Conservation (phyloP, 2,329 filamentous ascomycete genomes). For the Colletotrichum zoysiae region DNA sequence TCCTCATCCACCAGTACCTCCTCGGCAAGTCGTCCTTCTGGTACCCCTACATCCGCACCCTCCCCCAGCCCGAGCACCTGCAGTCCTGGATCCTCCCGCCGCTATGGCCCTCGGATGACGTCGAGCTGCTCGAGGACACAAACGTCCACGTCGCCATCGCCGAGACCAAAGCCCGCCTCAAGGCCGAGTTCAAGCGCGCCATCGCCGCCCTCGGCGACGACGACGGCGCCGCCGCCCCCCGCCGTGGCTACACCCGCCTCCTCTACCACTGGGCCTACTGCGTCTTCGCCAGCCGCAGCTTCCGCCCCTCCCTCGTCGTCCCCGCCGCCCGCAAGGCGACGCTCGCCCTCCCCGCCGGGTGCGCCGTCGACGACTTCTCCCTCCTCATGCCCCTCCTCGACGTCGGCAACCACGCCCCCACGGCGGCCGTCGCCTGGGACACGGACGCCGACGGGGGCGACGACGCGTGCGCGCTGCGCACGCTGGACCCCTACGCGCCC, state of each 20-base stretch:
- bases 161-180: constrained; percentile 61
- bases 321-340: constrained; percentile 47
- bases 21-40: constrained; percentile 71
- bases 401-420: constrained; percentile 77
- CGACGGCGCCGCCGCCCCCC: constrained; percentile 46
- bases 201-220: constrained; percentile 46
- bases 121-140: constrained; percentile 67
- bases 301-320: constrained; percentile 70
- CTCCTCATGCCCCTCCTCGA: constrained; percentile 79
- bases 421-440: constrained; percentile 71
- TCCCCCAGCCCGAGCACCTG: constrained; percentile 71
- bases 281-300: constrained; percentile 75
- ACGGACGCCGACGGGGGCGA: constrained; percentile 49
- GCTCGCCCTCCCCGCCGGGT: constrained; percentile 53
- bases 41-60: constrained; percentile 74
- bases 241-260: constrained; percentile 56
- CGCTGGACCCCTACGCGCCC: constrained; percentile 46
- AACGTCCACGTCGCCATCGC: constrained; percentile 63
- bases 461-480: constrained; percentile 60
- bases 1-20: constrained; percentile 77
- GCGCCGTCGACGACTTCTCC: constrained; percentile 71
- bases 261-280: constrained; percentile 75
- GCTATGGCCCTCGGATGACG: constrained; percentile 73
- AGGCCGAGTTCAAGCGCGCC: constrained; percentile 60
- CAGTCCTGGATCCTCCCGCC: constrained; percentile 68